Evolutionary conservation across 2,329 filamentous ascomycete genomes (phyloP).

Genomic region (Cyphellophora attinorum): DNA sequence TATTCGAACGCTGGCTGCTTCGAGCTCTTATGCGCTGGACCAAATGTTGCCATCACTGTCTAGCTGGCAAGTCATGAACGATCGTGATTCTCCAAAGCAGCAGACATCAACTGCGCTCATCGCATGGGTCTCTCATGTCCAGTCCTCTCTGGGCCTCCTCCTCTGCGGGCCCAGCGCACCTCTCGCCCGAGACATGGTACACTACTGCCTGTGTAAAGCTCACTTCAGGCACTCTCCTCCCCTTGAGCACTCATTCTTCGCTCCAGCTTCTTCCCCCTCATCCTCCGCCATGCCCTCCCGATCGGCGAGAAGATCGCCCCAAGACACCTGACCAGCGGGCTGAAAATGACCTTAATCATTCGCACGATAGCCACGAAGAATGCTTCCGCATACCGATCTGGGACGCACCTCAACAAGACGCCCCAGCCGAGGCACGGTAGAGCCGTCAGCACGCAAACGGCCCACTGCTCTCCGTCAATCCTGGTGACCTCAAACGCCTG

Average conservation of each 20-base stretch:
- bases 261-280: not conserved
- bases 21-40: no score
- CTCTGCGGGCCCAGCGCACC: no score
- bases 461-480: conserved; percentile 73
- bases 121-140: no score
- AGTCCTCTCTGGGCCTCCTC: no score
- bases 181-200: no score
- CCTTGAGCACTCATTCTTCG: not conserved
- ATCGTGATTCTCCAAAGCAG: no score
- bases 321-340: not conserved
- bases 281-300: not conserved
- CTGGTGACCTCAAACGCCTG: conserved; percentile 65
- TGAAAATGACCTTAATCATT: not conserved
- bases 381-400: conserved; percentile 46
- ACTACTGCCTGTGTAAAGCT: no score
- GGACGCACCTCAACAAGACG: conserved; percentile 69
- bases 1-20: no score
- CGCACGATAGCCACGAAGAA: not conserved
- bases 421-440: conserved; percentile 82
- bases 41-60: no score
- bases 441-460: conserved; percentile 72
- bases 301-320: not conserved
- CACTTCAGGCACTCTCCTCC: not conserved
- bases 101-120: no score
- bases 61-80: no score